phyloP scores from a whole-genome alignment of 371 early-diverging fungal genomes.

The Mycotypha africana region DNA sequence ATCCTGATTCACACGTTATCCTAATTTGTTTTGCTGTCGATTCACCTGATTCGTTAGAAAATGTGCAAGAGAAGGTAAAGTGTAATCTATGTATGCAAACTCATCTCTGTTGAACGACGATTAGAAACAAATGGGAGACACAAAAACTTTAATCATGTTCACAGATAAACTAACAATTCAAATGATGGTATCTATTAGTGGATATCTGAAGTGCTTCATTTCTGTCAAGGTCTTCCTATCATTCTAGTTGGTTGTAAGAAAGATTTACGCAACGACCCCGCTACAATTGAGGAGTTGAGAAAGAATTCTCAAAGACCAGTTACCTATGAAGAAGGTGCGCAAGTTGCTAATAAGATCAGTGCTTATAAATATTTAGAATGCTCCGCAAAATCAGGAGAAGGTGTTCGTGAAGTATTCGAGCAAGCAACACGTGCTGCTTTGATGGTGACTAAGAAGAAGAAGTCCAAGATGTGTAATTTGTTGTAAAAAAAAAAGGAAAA shows the following conservation, averaged over 20 bases:
- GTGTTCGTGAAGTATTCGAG: conserved; percentile 21
- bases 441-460: conserved; percentile 29
- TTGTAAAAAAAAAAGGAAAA: conserved; percentile 1
- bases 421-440: conserved; percentile 27
- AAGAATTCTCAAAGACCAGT: conserved; percentile 78
- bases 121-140: no score
- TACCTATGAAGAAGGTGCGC: conserved; percentile 63
- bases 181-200: conserved; percentile 52
- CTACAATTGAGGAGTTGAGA: conserved; percentile 68
- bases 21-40: conserved; percentile 84
- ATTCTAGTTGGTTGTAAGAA: conserved; percentile 87
- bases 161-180: neutral
- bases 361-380: conserved; percentile 47
- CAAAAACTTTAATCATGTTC: no score
- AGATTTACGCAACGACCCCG: conserved; percentile 82
- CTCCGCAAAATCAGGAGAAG: conserved; percentile 24
- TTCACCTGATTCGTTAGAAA: conserved; percentile 84
- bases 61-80: conserved; percentile 69
- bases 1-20: conserved; percentile 88
- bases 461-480: neutral
- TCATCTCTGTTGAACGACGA: no score
- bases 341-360: conserved; percentile 62
- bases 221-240: conserved; percentile 82
- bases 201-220: conserved; percentile 89
- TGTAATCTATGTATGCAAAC: neutral